Base-by-base conservation (phyloP, 495 filamentous ascomycete genomes). In the Daldinia bambusicola region DNA sequence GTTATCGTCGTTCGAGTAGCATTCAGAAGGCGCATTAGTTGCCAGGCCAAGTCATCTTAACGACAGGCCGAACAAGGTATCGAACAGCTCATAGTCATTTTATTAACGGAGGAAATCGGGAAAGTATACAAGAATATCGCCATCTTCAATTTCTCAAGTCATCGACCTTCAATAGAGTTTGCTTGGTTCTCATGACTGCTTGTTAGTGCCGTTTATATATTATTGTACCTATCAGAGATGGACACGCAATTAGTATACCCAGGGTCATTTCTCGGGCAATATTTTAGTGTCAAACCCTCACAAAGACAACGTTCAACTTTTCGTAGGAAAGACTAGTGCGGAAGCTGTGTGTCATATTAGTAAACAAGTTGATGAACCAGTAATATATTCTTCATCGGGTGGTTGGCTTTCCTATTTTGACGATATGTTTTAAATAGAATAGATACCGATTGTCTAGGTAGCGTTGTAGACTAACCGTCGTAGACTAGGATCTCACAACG, bases 41-140 rank as follows among this genome's bases (percentile, higher is more conserved):
- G 45, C 48, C 20, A 52, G 48, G 31, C 45, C 52, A 55, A 41
- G 45, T 60, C 16, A 52, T 61, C 37, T n/a, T 51, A 48, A 51
- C 30, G 38, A 37, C 51, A 68, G 34, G 51, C 40, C 59, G 61
- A 43, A 26, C 45, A 57, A 37, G 62, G 43, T 30, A 50, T 53
- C 32, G 14, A 51, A 53, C n/a, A 40, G 26, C 60, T 36, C 50
- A 43, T 30, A 48, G 53, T 43, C 65, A 16, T 31, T 31, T 53
- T 20, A 55, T 48, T 16, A 38, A 60, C 70, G 70, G 70, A 63
- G 61, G 48, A 73, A 73, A 40, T 73, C 70, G 66, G 70, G 51
- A 58, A 55, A 48, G 57, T 20, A 16, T 50, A 62, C 32, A 26
- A 61, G 32, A 30, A 22, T 48, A 37, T 61, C 38, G 34, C 57